Base-by-base conservation (phyloP, 176 grass and related monocot genomes). In the Carex littledalei region DNA sequence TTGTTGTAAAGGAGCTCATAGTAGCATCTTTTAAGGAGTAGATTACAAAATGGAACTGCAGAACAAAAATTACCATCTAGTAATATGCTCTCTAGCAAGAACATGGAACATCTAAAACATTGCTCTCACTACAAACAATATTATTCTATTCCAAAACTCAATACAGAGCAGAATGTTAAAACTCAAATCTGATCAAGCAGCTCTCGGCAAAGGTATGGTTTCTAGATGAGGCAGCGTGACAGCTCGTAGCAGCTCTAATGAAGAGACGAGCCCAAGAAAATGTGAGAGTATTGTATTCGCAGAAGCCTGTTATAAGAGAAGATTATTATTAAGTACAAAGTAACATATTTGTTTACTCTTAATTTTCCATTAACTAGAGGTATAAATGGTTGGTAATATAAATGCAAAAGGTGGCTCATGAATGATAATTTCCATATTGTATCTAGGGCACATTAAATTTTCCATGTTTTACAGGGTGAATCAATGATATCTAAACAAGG, bases 211-310 rank as follows among this genome's bases (percentile, higher is more conserved):
- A 13, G 89, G 84, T 20, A 69, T 52, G 68, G 72, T 71, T 82
- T 90, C 87, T 43, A 84, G 21, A 76, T 83, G 74, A 63, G 92
- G 84, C 58, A 89, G 60, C 26, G 92, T 91, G 14, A 99, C 93
- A 10, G 91, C 87, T 22, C 90, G 88, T 62, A 94, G 78, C 34
- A 95, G 83, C 82, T 99, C 96, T 64, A 99, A 81, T 49, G 91
- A 92, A 88, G 59, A 92, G 16, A 86, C 91, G 15, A 95, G 73
- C 20, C 96, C 96, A n/a, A 95, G 81, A 75, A 99, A 94, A 89
- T 99, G 96, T 9, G 93, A 95, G 52, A 94, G 88, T 53, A 95
- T 91, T 8, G 91, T 94, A 57, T 99, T 99, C 49, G 88, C 91
- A 85, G 93, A 99, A 84, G 96, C 91, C 93, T 94, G 89, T 43